Evolutionary conservation across 192 early-diverging fungal genomes (phyloP), one percentile per base, ranked within the genome.

Genomic region (Umbelopsis ramanniana): DNA sequence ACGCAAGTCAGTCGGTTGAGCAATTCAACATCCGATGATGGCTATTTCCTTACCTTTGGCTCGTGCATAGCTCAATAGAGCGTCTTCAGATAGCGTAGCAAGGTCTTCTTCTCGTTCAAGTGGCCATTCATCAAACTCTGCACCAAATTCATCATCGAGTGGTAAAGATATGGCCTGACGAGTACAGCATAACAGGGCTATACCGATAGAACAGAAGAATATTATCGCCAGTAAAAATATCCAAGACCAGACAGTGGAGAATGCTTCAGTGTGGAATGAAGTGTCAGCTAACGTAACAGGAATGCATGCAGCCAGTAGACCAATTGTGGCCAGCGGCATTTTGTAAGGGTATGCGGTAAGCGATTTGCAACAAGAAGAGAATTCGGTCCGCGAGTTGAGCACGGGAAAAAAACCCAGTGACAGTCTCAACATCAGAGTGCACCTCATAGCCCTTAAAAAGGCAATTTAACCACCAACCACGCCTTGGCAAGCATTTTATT

Each of bases 11-110:
- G 43, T 24, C 17, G n/a, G 22, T 66, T 9, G 17, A 10, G 10
- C 10, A 26, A 48, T 74, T 55, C 24, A 63, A 57, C 23, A 63
- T 46, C 29, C 54, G 46, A 22, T 6, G 5, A 43, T 45, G 37
- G 21, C 45, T 8, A 40, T 29, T 29, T 40, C 66, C 63, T 50
- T 77, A 82, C 81, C 29, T 66, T 76, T 72, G 0, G 81, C 81
- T 67, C 75, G 74, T 72, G 79, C 74, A 69, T 82, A 82, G 54
- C 78, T 82, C 24, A 79, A 53, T 47, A 74, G 67, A 22, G 81
- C 81, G 35, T 78, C 81, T 72, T 79, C 77, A 22, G 72, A 68
- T 26, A 82, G 52, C 57, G 68, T 70, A 12, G 78, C 81, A 46
- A 82, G 46, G 6, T 72, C 40, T 40, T 72, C 70, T 11, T 72